phyloP scores from a whole-genome alignment of 1,284 basidiomycete species.

The Lignosus rhinocerotis region DNA sequence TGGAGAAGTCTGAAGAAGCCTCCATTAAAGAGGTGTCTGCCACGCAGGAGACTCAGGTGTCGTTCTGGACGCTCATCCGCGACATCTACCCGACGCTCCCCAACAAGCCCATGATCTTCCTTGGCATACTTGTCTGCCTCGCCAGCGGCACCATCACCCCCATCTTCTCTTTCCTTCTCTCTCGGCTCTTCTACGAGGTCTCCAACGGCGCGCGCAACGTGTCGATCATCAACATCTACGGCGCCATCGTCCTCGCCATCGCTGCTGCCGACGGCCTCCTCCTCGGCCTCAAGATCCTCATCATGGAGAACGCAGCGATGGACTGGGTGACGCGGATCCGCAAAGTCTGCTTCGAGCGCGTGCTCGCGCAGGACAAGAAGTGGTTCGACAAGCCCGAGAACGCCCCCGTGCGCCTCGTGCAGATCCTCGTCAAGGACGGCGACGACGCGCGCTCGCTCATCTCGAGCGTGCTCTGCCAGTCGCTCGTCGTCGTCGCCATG shows the following conservation, averaged over 20 bases:
- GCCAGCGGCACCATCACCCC: conserved; percentile 85
- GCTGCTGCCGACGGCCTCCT: conserved; percentile 77
- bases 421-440: conserved; percentile 85
- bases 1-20: conserved; percentile 28
- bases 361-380: conserved; percentile 85
- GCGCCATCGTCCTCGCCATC: conserved; percentile 69
- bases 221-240: conserved; percentile 67
- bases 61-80: conserved; percentile 53
- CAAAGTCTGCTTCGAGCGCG: conserved; percentile 51
- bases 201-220: conserved; percentile 68
- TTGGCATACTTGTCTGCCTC: conserved; percentile 70
- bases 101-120: conserved; percentile 64
- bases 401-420: conserved; percentile 66
- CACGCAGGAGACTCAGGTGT: conserved; percentile 26
- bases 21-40: conserved; percentile 19
- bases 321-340: conserved; percentile 79
- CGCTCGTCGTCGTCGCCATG: conserved; percentile 79
- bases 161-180: conserved; percentile 88
- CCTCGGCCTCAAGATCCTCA: conserved; percentile 72
- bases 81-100: conserved; percentile 76
- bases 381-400: conserved; percentile 85
- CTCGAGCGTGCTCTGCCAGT: conserved; percentile 73
- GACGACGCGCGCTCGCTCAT: conserved; percentile 87
- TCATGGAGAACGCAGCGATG: conserved; percentile 76
- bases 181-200: conserved; percentile 78